Evolutionary conservation across 169 alveolate genomes (phyloP).

Genomic region (Plasmodium cynomolgi): DNA sequence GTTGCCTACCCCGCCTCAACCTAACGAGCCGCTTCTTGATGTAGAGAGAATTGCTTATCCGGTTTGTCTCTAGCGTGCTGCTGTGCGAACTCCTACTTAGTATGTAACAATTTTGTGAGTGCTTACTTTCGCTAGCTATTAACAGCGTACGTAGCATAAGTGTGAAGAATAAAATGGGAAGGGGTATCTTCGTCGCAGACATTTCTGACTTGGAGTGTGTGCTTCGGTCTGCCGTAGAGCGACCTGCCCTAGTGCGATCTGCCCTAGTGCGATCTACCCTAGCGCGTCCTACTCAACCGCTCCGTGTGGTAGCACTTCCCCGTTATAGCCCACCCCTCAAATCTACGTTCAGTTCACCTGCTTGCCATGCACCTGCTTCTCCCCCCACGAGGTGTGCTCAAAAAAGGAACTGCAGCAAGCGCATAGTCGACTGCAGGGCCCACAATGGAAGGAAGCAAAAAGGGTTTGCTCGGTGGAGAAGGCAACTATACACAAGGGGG

Average conservation of each 20-base stretch:
- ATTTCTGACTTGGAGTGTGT: conserved; percentile 21
- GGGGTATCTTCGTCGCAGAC: conserved; percentile 21
- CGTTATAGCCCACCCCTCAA: neutral
- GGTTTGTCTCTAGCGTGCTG: neutral
- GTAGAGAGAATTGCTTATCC: neutral
- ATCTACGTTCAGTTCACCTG: neutral
- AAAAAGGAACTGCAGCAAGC: neutral
- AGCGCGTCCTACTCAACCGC: neutral
- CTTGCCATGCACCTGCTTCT: neutral
- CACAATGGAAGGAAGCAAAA: neutral
- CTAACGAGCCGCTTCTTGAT: neutral
- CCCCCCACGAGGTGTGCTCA: neutral
- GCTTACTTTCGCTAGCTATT: conserved; percentile 16
- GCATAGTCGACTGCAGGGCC: neutral
- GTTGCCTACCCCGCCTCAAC: neutral
- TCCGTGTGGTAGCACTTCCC: neutral
- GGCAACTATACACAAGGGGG: neutral
- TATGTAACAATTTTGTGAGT: conserved; percentile 8
- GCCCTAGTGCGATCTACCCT: no score
- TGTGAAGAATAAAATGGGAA: neutral
- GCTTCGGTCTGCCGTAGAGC: neutral
- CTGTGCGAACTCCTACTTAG: neutral
- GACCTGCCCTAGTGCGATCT: no score
- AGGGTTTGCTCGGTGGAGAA: neutral
- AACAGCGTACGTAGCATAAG: conserved; percentile 1